A percentile compares a stretch with the other conserved stretches of the same genome.
Conservation (phyloP, 1,139 yeast genomes). For the Meyerozyma elateridarum region DNA sequence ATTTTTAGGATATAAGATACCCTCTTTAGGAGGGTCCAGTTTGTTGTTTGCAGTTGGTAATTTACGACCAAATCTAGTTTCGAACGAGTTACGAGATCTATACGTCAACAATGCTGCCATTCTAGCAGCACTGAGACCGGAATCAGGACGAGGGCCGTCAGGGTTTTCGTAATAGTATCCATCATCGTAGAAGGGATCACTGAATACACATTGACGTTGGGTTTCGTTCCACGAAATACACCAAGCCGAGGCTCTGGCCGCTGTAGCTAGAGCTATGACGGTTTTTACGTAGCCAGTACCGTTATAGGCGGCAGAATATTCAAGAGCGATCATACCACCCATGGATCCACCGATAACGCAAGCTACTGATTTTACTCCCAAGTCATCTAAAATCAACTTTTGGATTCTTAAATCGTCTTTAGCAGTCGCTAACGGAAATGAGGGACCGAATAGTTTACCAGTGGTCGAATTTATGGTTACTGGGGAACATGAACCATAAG, state of each 20-base stretch:
- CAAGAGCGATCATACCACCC: constrained; percentile 98
- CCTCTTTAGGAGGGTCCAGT: constrained; percentile 15
- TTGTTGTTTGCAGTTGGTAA: constrained; percentile 37
- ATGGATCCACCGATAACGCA: constrained; percentile 93
- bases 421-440: constrained; percentile 87
- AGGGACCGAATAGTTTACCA: constrained; percentile 81
- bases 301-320: constrained; percentile 67
- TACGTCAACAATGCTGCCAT: constrained; percentile 94
- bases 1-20: constrained; percentile 31
- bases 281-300: constrained; percentile 66
- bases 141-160: constrained; percentile 62
- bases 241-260: constrained; percentile 97
- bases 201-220: constrained; percentile 90
- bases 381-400: constrained; percentile 62
- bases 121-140: constrained; percentile 93
- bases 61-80: constrained; percentile 81
- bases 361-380: constrained; percentile 74
- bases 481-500: constrained; percentile 95
- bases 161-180: constrained; percentile 71
- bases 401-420: constrained; percentile 90
- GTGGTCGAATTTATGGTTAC: constrained; percentile 71
- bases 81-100: constrained; percentile 88
- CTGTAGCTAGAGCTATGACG: constrained; percentile 84
- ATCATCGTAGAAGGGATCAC: constrained; percentile 88
- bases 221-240: constrained; percentile 99